A percentile compares a stretch with the other conserved stretches of the same genome.
Conservation (phyloP, 2,329 filamentous ascomycete genomes). For the Talaromyces sp. region DNA sequence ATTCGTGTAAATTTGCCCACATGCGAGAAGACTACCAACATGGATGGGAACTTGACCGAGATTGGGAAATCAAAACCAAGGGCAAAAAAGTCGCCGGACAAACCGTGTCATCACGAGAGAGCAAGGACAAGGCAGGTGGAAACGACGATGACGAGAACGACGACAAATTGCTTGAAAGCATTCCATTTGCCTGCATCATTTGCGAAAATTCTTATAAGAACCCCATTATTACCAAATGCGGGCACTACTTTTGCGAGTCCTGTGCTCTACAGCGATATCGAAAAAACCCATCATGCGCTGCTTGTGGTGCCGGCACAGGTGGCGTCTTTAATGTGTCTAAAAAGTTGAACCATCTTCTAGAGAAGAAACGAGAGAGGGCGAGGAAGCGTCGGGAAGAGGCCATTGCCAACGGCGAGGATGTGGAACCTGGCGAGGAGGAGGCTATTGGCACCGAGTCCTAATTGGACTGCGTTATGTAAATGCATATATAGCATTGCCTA, state of each 20-base stretch:
- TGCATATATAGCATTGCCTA: not conserved
- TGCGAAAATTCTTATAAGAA: conserved; percentile 72
- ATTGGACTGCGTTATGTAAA: not conserved
- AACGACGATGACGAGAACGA: conserved; percentile 52
- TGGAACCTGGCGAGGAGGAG: conserved; percentile 42
- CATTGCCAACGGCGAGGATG: conserved; percentile 48
- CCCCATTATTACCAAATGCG: conserved; percentile 82
- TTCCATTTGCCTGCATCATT: conserved; percentile 85
- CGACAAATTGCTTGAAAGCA: conserved; percentile 68
- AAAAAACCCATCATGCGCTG: conserved; percentile 79
- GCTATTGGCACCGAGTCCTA: conserved; percentile 12
- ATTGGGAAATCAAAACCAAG: conserved; percentile 82
- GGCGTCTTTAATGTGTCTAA: conserved; percentile 89
- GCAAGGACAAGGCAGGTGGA: conserved; percentile 41
- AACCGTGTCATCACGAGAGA: conserved; percentile 42
- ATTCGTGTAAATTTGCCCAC: conserved; percentile 69
- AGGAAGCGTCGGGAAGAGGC: conserved; percentile 48
- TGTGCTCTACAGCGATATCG: conserved; percentile 84
- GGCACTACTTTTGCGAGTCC: conserved; percentile 91
- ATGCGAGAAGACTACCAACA: conserved; percentile 64
- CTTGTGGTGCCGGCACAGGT: conserved; percentile 76
- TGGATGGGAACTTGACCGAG: conserved; percentile 90
- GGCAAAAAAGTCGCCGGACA: conserved; percentile 42
- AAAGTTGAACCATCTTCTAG: conserved; percentile 72
- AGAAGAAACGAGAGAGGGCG: conserved; percentile 58